Percentiles rank a stretch among this genome's conserved stretches.
These are phyloP conservation scores for Cercospora sp. DNA, from an alignment of 2,329 filamentous ascomycete genomes.

Conservation along the genomic window DNA sequence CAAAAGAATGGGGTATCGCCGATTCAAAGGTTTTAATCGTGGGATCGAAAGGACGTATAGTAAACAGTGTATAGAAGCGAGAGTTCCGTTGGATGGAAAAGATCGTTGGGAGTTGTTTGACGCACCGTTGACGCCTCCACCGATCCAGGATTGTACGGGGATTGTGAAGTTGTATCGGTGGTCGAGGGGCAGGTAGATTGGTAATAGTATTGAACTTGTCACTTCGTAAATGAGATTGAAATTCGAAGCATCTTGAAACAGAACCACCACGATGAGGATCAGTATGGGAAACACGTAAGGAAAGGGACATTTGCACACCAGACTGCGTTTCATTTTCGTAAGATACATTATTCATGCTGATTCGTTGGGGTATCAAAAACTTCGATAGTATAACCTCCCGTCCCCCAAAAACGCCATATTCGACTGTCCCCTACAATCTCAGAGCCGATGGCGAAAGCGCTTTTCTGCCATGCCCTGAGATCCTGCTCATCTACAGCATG, in stretches of 20 bases:
- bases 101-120: neutral
- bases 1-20: neutral
- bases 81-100: neutral
- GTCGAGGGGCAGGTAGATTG: neutral
- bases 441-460: neutral
- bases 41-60: slow-evolving; percentile 3
- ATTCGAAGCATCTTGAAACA: no score
- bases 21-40: neutral
- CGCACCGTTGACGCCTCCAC: slow-evolving; percentile 1
- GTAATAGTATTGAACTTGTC: neutral
- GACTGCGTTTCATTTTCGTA: neutral
- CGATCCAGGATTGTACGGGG: neutral
- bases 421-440: neutral
- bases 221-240: neutral
- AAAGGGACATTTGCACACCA: neutral
- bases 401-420: neutral
- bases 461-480: neutral
- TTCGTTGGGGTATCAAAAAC: neutral
- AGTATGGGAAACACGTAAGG: no score
- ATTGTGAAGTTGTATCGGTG: slow-evolving; percentile 6
- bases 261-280: neutral
- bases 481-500: neutral
- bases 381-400: neutral
- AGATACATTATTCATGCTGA: neutral
- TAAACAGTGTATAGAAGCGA: neutral